Conservation (phyloP, 2,329 filamentous ascomycete species). For the Myriosclerotinia curreyana region DNA sequence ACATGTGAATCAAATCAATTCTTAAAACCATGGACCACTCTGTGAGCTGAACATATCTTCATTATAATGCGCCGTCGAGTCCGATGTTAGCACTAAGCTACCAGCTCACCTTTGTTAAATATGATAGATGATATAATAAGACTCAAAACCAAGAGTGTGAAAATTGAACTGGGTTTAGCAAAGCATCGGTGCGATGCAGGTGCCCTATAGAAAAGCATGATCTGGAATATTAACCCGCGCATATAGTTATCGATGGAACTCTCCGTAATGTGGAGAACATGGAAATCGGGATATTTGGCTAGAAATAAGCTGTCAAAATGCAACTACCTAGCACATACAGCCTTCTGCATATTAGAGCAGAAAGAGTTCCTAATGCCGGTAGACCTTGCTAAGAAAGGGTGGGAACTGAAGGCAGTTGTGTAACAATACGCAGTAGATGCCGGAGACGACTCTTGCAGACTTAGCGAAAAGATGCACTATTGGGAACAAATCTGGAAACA, state of each 20-base stretch:
- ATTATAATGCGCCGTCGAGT: slow-evolving; percentile 3
- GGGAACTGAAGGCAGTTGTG: background rate
- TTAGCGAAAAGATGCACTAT: background rate
- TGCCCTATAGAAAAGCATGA: background rate
- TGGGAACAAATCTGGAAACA: background rate
- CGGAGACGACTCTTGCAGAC: background rate
- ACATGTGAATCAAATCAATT: background rate
- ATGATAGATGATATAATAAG: slow-evolving; percentile 6
- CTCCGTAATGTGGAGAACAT: background rate
- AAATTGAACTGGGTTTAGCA: background rate
- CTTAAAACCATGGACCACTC: background rate
- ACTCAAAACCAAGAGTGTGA: background rate
- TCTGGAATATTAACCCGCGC: background rate
- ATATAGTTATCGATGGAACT: background rate
- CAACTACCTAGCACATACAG: background rate
- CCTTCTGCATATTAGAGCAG: background rate
- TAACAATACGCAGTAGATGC: background rate
- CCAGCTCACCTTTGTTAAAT: background rate
- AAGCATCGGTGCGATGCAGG: background rate
- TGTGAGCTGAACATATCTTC: slow-evolving; percentile 6
- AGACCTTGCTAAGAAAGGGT: background rate
- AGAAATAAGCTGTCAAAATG: background rate
- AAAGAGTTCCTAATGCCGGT: background rate
- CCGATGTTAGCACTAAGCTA: background rate
- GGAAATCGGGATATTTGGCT: background rate